Base-by-base conservation (phyloP, 1,284 basidiomycete species). In the Cystobasidium sp. region DNA sequence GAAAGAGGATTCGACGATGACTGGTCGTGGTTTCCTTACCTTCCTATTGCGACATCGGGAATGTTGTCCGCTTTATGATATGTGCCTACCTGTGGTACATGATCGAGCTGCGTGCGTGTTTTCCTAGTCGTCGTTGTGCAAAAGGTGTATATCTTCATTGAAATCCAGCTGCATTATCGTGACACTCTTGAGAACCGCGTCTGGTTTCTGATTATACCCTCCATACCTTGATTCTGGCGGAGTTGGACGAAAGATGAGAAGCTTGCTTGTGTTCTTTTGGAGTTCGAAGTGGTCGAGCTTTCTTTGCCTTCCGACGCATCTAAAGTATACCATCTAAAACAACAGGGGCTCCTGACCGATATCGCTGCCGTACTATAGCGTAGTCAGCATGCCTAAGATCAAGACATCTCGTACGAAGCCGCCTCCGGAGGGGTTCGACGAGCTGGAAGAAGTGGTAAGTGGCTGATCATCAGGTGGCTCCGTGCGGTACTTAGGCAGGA, bases 351-450 rank as follows among this genome's bases (percentile, higher is more conserved):
- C 9, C 4, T 20, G 20, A 9, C 14, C 18, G n/a, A 53, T 12
- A 56, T 20, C 14, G 20, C 24, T 37, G 22, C 24, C 2, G 37
- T 8, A 1, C 7, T 18, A 56, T 20, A 31, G 9, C 18, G 24
- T 14, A 14, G 18, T 51, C 39, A 49, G 20, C 20, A 73, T 73
- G 70, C 70, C 70, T n/a, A 47, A 53, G 18, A 62, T 73, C 41
- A 73, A 89, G 80, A 99, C 97, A 37, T 90, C 90, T 67, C 89
- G 96, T 79, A 97, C 97, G 9, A 97, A 96, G 85, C 88, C 89
- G 75, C 95, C 96, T 49, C 97, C 97, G 69, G 95, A 97, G 84
- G 97, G 97, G 7, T 99, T 88, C 79, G 97, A 99, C 82, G 97
- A 99, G 82, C 79, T 80, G 46, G 80, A 80, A 66, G 74, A 77